These are phyloP conservation scores for Whalleya microplaca DNA, from an alignment of 2,329 filamentous ascomycete genomes.

Conservation along the genomic window DNA sequence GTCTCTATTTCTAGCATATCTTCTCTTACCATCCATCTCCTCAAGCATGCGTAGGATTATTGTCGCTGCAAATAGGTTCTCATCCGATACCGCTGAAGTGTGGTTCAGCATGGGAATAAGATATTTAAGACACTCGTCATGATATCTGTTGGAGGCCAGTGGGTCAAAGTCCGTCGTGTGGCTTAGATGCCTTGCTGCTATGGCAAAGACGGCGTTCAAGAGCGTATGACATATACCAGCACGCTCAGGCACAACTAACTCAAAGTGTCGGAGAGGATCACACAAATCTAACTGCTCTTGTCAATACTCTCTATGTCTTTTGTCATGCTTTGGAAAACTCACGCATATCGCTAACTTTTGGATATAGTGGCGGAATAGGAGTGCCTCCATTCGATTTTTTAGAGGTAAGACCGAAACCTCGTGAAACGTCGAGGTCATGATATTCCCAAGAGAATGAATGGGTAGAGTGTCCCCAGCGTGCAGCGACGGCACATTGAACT, in stretches of 20 bases:
- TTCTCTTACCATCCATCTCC: constrained; percentile 43
- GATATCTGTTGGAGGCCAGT: constrained; percentile 55
- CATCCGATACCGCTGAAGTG: constrained; percentile 46
- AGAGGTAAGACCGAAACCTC: constrained; percentile 34
- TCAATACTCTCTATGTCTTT: constrained; percentile 17
- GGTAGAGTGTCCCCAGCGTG: constrained; percentile 6
- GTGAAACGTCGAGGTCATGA: constrained; percentile 21
- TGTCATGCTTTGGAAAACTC: constrained; percentile 18
- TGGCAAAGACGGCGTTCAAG: constrained; percentile 60
- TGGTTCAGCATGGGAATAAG: constrained; percentile 52
- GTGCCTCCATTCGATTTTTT: constrained; percentile 37
- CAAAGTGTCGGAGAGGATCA: constrained; percentile 50
- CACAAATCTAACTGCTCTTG: constrained; percentile 36
- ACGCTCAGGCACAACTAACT: constrained; percentile 55
- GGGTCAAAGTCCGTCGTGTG: constrained; percentile 52
- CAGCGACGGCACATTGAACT: constrained; percentile 13
- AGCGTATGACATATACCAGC: constrained; percentile 55
- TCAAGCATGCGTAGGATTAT: constrained; percentile 58
- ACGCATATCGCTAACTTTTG: constrained; percentile 41
- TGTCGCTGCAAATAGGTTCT: constrained; percentile 56
- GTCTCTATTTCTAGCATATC: constrained; percentile 22
- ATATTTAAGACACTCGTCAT: constrained; percentile 55
- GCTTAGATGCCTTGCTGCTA: constrained; percentile 58
- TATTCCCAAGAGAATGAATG: constrained; percentile 13
- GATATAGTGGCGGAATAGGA: constrained; percentile 42